These are phyloP conservation scores for Camellia granthamiana DNA, from an alignment of 148 eudicot species.

Conservation along the genomic window DNA sequence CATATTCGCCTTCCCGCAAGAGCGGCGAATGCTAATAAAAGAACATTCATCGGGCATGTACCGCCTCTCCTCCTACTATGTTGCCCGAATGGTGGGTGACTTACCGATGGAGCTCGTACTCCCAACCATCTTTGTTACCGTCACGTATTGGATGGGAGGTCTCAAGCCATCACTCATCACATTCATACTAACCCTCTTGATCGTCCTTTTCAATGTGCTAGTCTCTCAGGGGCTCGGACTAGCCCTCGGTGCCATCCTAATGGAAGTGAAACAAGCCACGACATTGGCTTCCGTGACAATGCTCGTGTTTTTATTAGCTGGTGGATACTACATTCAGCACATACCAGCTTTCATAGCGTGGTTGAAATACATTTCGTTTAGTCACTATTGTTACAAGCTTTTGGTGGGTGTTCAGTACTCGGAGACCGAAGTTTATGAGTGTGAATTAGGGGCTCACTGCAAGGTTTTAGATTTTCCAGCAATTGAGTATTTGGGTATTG, in stretches of 20 bases:
- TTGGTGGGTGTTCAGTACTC: slow-evolving; percentile 71
- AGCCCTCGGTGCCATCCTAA: slow-evolving; percentile 78
- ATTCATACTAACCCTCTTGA: slow-evolving; percentile 50
- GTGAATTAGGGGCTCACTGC: slow-evolving; percentile 48
- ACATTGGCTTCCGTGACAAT: slow-evolving; percentile 75
- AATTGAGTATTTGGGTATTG: slow-evolving; percentile 57
- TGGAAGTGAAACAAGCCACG: slow-evolving; percentile 80
- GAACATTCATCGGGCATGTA: slow-evolving; percentile 85
- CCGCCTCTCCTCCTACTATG: slow-evolving; percentile 74
- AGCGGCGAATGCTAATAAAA: slow-evolving; percentile 58
- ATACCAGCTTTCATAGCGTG: slow-evolving; percentile 65
- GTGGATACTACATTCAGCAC: slow-evolving; percentile 80
- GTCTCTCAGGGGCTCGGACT: slow-evolving; percentile 87
- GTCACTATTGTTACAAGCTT: slow-evolving; percentile 82
- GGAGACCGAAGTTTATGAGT: slow-evolving; percentile 48
- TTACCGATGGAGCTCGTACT: slow-evolving; percentile 88
- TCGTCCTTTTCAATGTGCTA: slow-evolving; percentile 64
- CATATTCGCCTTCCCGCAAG: slow-evolving; percentile 83
- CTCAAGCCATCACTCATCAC: slow-evolving; percentile 57
- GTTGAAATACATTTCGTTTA: slow-evolving; percentile 67
- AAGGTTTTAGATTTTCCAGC: slow-evolving; percentile 62
- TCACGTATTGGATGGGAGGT: slow-evolving; percentile 88
- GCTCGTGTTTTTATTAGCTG: slow-evolving; percentile 66
- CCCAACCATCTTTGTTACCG: slow-evolving; percentile 60
- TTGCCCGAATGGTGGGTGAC: slow-evolving; percentile 72